A percentile compares a stretch with the other conserved stretches of the same genome.
These are phyloP conservation scores for Diaporthe vaccinii DNA, from an alignment of 2,329 filamentous ascomycete genomes.

Conservation along the genomic window DNA sequence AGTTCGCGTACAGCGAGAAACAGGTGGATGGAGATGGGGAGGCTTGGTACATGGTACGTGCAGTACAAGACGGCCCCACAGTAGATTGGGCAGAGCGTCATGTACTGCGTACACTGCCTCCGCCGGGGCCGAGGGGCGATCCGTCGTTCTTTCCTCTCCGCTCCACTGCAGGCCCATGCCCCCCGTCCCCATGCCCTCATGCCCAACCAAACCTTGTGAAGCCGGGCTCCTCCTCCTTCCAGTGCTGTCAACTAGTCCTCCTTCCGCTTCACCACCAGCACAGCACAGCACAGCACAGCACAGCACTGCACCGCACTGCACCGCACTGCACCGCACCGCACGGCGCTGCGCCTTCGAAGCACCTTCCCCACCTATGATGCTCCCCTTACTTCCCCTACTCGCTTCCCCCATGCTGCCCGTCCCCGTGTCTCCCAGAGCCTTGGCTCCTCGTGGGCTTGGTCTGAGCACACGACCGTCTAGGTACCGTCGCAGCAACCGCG, in stretches of 20 bases:
- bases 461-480: slow-evolving; percentile 25
- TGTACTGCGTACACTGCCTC: slow-evolving; percentile 33
- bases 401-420: not conserved
- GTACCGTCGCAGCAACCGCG: not conserved
- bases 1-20: not conserved
- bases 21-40: not conserved
- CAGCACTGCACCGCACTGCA: no score
- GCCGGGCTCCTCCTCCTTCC: slow-evolving; percentile 2
- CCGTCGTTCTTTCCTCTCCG: slow-evolving; percentile 13
- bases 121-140: slow-evolving; percentile 13
- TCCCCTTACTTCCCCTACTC: not conserved
- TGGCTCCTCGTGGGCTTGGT: slow-evolving; percentile 14
- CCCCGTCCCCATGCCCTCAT: not conserved
- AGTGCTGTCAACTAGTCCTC: not conserved
- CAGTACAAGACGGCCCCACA: not conserved
- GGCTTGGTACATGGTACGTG: not conserved
- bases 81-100: slow-evolving; percentile 1
- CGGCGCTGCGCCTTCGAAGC: slow-evolving; percentile 9
- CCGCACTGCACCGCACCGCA: not conserved
- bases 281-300: not conserved
- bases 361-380: slow-evolving; percentile 20
- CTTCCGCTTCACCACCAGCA: not conserved
- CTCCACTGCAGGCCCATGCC: not conserved
- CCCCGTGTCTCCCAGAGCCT: slow-evolving; percentile 4
- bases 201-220: slow-evolving; percentile 16